phyloP scores from a whole-genome alignment of 2,329 filamentous ascomycete species.

The Penicillium rolfsii region DNA sequence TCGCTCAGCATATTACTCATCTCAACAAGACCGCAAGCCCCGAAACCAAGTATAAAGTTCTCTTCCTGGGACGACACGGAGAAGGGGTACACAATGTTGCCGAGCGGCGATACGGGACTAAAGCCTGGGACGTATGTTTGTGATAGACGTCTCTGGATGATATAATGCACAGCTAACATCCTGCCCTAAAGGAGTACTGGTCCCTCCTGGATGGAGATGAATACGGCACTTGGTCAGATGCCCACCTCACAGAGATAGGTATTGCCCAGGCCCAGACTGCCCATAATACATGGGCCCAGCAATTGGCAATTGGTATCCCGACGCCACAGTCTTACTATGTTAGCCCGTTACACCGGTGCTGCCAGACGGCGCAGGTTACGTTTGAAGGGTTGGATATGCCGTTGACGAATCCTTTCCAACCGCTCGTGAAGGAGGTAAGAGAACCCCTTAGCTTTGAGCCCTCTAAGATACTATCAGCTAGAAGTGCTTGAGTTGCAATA shows the following conservation, averaged over 20 bases:
- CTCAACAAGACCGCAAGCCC: conserved; percentile 48
- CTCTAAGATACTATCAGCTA: not conserved
- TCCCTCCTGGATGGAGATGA: conserved; percentile 61
- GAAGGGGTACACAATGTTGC: conserved; percentile 66
- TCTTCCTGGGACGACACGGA: conserved; percentile 64
- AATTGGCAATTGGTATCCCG: conserved; percentile 55
- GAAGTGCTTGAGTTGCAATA: not conserved
- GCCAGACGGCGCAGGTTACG: conserved; percentile 59
- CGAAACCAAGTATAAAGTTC: conserved; percentile 56
- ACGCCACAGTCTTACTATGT: conserved; percentile 60
- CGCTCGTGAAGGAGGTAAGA: conserved; percentile 58
- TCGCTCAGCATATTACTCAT: conserved; percentile 51
- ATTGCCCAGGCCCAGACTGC: conserved; percentile 54
- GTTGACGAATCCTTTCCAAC: conserved; percentile 52
- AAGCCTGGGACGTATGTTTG: conserved; percentile 60
- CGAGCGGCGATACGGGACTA: conserved; percentile 60
- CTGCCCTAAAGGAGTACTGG: conserved; percentile 56
- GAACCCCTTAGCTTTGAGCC: not conserved
- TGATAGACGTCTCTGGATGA: not conserved
- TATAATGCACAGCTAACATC: not conserved
- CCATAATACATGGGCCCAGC: conserved; percentile 53
- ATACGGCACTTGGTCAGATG: conserved; percentile 61
- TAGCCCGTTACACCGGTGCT: conserved; percentile 61
- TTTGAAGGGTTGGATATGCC: conserved; percentile 55
- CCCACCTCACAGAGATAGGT: conserved; percentile 59